Conservation (phyloP, 192 early-diverging fungal genomes). For the Thoreauomyces humboldtii region DNA sequence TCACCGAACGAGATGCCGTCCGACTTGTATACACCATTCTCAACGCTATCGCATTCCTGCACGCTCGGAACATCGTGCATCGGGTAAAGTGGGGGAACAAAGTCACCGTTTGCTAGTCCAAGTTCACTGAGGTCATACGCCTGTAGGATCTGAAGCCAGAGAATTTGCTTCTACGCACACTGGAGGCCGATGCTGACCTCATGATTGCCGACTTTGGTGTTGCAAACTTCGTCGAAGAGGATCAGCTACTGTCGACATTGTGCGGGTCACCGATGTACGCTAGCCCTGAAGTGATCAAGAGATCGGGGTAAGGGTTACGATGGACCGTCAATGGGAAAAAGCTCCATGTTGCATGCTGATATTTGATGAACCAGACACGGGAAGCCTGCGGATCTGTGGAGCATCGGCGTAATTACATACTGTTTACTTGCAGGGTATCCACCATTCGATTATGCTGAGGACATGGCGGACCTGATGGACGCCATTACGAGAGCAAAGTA, state of each 20-base stretch:
- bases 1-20: slow-evolving; percentile 77
- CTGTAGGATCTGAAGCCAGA: slow-evolving; percentile 47
- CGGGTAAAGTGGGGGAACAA: slow-evolving; percentile 56
- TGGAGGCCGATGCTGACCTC: slow-evolving; percentile 30
- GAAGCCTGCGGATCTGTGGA: slow-evolving; percentile 82
- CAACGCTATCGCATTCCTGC: slow-evolving; percentile 79
- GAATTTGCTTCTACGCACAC: slow-evolving; percentile 45
- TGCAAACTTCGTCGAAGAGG: slow-evolving; percentile 47
- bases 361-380: too few species aligned
- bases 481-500: slow-evolving; percentile 57
- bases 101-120: too few species aligned
- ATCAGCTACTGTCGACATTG: slow-evolving; percentile 45
- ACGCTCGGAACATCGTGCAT: slow-evolving; percentile 85
- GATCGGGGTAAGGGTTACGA: too few species aligned
- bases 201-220: slow-evolving; percentile 60
- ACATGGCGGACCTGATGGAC: slow-evolving; percentile 49
- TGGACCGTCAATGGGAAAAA: too few species aligned
- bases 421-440: slow-evolving; percentile 77
- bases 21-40: slow-evolving; percentile 73
- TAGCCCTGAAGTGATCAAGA: slow-evolving; percentile 77
- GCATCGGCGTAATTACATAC: slow-evolving; percentile 85
- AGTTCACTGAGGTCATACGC: too few species aligned
- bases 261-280: slow-evolving; percentile 55
- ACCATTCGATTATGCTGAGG: slow-evolving; percentile 66
- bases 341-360: too few species aligned